Evolutionary conservation across 2,329 filamentous ascomycete species (phyloP).

Genomic region (Blastomyces percursus): DNA sequence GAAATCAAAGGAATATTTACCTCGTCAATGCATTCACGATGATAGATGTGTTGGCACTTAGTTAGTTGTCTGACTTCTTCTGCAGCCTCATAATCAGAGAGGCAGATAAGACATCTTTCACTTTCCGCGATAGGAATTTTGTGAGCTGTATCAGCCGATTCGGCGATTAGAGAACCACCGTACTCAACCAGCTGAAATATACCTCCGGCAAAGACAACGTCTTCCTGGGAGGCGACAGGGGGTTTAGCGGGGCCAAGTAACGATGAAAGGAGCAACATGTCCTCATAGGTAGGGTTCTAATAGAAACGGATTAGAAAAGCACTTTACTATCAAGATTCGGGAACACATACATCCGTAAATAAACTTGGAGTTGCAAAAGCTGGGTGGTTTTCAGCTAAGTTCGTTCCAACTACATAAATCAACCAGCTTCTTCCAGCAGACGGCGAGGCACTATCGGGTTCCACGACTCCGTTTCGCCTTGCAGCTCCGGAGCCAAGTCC

Average conservation of each 20-base stretch:
- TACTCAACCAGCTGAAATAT: slow-evolving; percentile 44
- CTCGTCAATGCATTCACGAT: slow-evolving; percentile 59
- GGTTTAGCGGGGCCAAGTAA: slow-evolving; percentile 58
- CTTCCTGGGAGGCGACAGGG: slow-evolving; percentile 54
- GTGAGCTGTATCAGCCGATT: slow-evolving; percentile 30
- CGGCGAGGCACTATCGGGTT: slow-evolving; percentile 42
- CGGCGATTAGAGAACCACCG: slow-evolving; percentile 36
- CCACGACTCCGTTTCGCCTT: slow-evolving; percentile 53
- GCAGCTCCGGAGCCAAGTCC: slow-evolving; percentile 51
- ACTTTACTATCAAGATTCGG: background rate
- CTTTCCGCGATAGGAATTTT: slow-evolving; percentile 31
- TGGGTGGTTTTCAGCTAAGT: slow-evolving; percentile 58
- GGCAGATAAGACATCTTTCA: slow-evolving; percentile 55
- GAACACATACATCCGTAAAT: slow-evolving; percentile 51
- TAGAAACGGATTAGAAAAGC: slow-evolving; percentile 11
- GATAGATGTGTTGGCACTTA: slow-evolving; percentile 57
- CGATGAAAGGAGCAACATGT: slow-evolving; percentile 59
- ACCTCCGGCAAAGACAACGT: slow-evolving; percentile 52
- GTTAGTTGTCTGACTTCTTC: slow-evolving; percentile 51
- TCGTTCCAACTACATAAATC: slow-evolving; percentile 60
- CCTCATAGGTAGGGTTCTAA: slow-evolving; percentile 55
- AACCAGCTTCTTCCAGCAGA: slow-evolving; percentile 55
- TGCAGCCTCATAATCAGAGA: slow-evolving; percentile 53
- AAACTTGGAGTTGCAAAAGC: slow-evolving; percentile 59
- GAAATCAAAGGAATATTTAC: slow-evolving; percentile 31